Evolutionary conservation across 352 stramenopile genomes (phyloP).

Genomic region (Phytopythium cucurbitacearum): DNA sequence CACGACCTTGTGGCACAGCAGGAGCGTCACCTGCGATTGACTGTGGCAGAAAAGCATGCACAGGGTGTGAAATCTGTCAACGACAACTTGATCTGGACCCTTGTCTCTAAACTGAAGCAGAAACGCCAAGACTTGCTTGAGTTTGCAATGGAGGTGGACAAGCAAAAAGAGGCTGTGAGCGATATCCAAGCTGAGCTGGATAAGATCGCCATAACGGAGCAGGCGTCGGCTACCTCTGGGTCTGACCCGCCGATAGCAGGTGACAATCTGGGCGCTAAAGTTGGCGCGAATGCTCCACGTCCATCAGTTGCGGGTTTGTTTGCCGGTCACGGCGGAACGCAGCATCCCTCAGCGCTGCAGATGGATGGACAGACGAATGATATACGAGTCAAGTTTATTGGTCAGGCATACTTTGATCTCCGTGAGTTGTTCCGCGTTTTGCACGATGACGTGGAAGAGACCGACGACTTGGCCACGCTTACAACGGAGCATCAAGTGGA

Average conservation of each 20-base stretch:
- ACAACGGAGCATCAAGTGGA: constrained; percentile 28
- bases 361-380: no score
- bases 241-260: no score
- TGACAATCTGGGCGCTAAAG: no score
- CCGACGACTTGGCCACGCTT: constrained; percentile 35
- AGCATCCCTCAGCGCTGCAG: no score
- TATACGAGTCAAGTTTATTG: constrained; percentile 26
- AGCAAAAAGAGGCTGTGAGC: constrained; percentile 2
- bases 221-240: no score
- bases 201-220: background rate
- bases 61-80: constrained; percentile 14
- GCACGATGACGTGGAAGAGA: constrained; percentile 35
- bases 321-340: no score
- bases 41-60: constrained; percentile 21
- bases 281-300: no score
- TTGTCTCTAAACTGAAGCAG: constrained; percentile 42
- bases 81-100: constrained; percentile 18
- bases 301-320: no score
- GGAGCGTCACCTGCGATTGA: constrained; percentile 23
- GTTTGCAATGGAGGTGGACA: constrained; percentile 25
- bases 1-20: constrained; percentile 34
- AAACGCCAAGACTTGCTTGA: constrained; percentile 31
- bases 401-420: constrained; percentile 41
- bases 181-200: constrained; percentile 13
- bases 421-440: constrained; percentile 34